phyloP scores from a whole-genome alignment of 2,329 filamentous ascomycete species.

The Didymella glomerata region DNA sequence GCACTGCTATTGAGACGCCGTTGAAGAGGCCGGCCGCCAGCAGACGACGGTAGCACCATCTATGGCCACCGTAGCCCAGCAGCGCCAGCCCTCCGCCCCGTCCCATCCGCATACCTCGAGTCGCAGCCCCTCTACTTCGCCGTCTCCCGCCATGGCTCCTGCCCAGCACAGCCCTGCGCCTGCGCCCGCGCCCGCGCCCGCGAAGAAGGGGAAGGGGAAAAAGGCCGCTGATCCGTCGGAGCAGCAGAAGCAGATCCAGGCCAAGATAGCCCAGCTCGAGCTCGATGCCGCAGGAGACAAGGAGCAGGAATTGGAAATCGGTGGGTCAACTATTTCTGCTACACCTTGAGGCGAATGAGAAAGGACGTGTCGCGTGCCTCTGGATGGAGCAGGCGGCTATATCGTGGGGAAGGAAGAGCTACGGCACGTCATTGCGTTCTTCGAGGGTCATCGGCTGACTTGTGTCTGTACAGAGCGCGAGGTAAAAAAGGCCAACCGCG shows the following conservation, averaged over 20 bases:
- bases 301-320: constrained; percentile 94
- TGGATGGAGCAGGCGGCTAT: background rate
- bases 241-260: constrained; percentile 88
- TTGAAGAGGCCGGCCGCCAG: constrained; percentile 15
- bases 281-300: constrained; percentile 92
- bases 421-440: background rate
- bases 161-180: constrained; percentile 59
- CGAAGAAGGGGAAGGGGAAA: constrained; percentile 85
- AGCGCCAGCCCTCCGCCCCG: constrained; percentile 44
- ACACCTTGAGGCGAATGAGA: constrained; percentile 1
- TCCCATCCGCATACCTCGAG: constrained; percentile 51
- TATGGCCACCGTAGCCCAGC: constrained; percentile 51
- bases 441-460: constrained; percentile 33
- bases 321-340: constrained; percentile 57
- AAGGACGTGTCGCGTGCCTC: background rate
- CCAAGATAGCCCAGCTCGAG: constrained; percentile 94
- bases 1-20: background rate
- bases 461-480: constrained; percentile 74
- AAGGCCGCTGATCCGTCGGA: constrained; percentile 86
- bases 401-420: background rate
- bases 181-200: constrained; percentile 61
- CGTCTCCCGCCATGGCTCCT: constrained; percentile 55
- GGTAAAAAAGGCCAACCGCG: constrained; percentile 91
- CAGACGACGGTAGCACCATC: constrained; percentile 28
- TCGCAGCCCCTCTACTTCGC: constrained; percentile 51